phyloP scores from a whole-genome alignment of 176 grass and related monocot genomes.

The Leersia perrieri region DNA sequence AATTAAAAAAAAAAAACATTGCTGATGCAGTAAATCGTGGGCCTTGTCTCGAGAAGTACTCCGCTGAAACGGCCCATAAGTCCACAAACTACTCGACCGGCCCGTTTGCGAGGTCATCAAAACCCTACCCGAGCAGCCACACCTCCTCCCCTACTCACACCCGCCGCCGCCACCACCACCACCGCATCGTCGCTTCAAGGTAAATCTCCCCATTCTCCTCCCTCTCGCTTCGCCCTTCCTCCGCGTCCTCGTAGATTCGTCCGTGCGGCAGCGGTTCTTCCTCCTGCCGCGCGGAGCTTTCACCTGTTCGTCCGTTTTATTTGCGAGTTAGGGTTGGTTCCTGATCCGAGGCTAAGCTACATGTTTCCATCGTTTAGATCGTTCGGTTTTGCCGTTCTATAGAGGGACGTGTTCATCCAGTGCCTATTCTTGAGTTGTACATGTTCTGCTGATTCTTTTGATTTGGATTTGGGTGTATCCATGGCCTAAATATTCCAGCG shows the following conservation, averaged over 20 bases:
- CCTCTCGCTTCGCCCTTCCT: background rate
- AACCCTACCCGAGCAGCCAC: constrained; percentile 21
- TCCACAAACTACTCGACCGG: background rate
- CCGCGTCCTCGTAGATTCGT: background rate
- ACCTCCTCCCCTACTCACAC: background rate
- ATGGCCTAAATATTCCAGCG: background rate
- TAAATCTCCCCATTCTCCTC: background rate
- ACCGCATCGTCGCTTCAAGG: constrained; percentile 9
- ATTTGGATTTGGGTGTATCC: constrained; percentile 3
- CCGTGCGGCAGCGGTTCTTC: background rate
- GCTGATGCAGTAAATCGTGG: background rate
- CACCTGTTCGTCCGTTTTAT: background rate
- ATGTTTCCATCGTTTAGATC: background rate
- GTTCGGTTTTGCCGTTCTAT: background rate
- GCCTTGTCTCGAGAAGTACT: background rate
- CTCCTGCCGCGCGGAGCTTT: background rate
- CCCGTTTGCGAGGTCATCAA: constrained; percentile 24
- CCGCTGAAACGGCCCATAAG: background rate
- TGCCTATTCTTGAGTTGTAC: background rate
- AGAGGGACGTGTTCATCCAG: background rate
- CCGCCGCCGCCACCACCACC: constrained; percentile 18
- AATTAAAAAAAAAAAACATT: background rate
- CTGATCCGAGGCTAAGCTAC: background rate
- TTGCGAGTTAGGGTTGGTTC: background rate
- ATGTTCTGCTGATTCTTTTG: background rate